A percentile compares a stretch with the other conserved stretches of the same genome.
Conservation (phyloP, 2,329 filamentous ascomycete species). For the Berkeleyomyces rouxiae region DNA sequence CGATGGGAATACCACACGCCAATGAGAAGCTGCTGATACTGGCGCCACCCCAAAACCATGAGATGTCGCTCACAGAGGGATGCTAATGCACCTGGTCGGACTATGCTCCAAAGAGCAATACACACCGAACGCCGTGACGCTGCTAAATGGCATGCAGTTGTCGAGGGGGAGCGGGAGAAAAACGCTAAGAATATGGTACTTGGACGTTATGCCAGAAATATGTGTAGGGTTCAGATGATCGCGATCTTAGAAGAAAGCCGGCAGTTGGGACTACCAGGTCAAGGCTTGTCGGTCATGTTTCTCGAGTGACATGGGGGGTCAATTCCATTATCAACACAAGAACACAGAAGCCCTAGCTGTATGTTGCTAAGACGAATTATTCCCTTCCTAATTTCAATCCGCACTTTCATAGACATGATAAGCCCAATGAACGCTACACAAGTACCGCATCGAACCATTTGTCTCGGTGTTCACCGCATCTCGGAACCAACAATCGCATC, state of each 20-base stretch:
- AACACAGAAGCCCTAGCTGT: conserved; percentile 29
- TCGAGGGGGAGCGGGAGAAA: conserved; percentile 15
- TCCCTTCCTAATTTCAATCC: conserved; percentile 17
- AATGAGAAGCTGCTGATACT: conserved; percentile 20
- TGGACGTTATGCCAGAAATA: conserved; percentile 29
- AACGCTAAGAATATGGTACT: conserved; percentile 22
- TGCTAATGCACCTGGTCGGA: conserved; percentile 43
- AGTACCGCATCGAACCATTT: not conserved
- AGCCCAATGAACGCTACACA: not conserved
- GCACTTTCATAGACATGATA: conserved; percentile 5
- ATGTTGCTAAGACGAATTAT: conserved; percentile 24
- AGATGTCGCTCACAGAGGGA: conserved; percentile 27
- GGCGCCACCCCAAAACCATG: conserved; percentile 31
- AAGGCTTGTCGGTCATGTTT: conserved; percentile 22
- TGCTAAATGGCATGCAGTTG: conserved; percentile 14
- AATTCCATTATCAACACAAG: too few relatives aligned
- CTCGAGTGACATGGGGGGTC: conserved; percentile 18
- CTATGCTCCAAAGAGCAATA: conserved; percentile 29
- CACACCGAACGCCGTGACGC: conserved; percentile 17
- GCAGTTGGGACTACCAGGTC: conserved; percentile 31
- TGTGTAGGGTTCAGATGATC: conserved; percentile 20
- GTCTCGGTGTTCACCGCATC: not conserved
- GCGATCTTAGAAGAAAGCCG: conserved; percentile 9
- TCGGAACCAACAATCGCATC: conserved; percentile 17
- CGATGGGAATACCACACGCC: conserved; percentile 19